Evolutionary conservation across 2,329 filamentous ascomycete genomes (phyloP), one percentile per base, ranked within the genome.

Genomic region (Trichophyton rubrum): DNA sequence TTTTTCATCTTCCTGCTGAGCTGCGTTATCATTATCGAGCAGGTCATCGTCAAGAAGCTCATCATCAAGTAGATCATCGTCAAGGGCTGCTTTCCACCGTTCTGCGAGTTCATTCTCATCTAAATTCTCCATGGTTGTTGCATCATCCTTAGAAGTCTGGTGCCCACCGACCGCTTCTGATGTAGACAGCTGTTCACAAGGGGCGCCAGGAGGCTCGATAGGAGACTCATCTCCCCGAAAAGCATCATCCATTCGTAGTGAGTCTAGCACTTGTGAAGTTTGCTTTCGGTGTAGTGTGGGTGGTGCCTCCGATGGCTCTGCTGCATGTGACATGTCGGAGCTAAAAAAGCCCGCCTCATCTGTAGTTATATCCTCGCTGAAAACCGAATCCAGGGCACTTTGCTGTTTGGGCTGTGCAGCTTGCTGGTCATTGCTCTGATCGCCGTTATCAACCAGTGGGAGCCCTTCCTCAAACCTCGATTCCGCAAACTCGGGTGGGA

Each of bases 31-130:
- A 49, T 59, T 24, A 49, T 35, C 40, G 17, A 59, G 43, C 15
- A 59, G 41, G 66, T 91, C 91, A 53, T 88, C 84, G 24, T 85
- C 85, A 56, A 84, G 78, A 56, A 82, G 69, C 66, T 81, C 69
- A 63, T 90, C 84, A 64, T 91, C 87, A 58, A 82, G 69, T 66
- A 81, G 69, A 62, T 90, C 84, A 64, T 91, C 87, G 56, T 88
- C 87, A 13, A 96, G 82, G 49, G 89, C 88, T 55, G 88, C 87
- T 64, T 89, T 83, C 89, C 92, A 96, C 66, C 89, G 85, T 17
- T 88, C 88, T 53, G 87, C 86, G 45, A 93, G 72, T 68, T 92
- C 88, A 47, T 85, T 81, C 5, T 81, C 74, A 1, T 68, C 15
- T 17, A 43, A n/a, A 22, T 38, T 58, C n/a, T 24, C 40, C 9